Conservation (phyloP, 1,284 basidiomycete species). For the Ganoderma leucocontextum region DNA sequence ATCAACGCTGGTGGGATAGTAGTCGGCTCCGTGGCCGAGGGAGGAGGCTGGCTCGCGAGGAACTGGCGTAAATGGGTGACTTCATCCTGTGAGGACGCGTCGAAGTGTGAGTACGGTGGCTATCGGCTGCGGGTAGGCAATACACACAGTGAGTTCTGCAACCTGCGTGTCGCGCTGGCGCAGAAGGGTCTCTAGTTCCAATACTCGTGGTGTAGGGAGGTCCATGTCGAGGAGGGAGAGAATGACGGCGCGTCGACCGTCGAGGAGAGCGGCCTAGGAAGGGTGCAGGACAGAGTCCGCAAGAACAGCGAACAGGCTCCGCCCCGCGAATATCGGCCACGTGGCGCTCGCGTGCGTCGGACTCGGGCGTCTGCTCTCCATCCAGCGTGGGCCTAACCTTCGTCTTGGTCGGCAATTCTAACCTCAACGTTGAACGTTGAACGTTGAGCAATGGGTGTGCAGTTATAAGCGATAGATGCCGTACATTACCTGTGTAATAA, state of each 20-base stretch:
- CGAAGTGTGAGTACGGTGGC: conserved; percentile 24
- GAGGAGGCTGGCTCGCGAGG: conserved; percentile 63
- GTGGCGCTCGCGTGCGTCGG: conserved; percentile 36
- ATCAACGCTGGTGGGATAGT: conserved; percentile 74
- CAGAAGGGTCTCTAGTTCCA: conserved; percentile 79
- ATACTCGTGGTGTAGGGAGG: conserved; percentile 73
- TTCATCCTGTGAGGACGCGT: conserved; percentile 61
- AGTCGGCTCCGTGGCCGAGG: conserved; percentile 64
- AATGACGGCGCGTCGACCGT: conserved; percentile 34
- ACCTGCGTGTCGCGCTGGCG: conserved; percentile 76
- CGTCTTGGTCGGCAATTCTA: neutral
- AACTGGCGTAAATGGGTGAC: conserved; percentile 70
- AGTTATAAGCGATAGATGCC: neutral
- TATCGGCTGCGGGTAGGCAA: conserved; percentile 18
- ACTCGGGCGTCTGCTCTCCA: neutral
- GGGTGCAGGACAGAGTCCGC: conserved; percentile 32
- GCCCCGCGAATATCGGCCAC: conserved; percentile 38
- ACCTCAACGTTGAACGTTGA: neutral
- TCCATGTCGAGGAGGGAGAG: conserved; percentile 55
- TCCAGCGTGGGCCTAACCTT: too few species aligned
- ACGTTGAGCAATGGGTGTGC: neutral
- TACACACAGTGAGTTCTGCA: conserved; percentile 70
- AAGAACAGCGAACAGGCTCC: conserved; percentile 34
- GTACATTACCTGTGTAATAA: neutral
- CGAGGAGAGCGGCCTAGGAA: conserved; percentile 32